Evolutionary conservation across 176 grass and related monocot genomes (phyloP), one percentile per base, ranked within the genome.

Genomic region (Carex scoparia): DNA sequence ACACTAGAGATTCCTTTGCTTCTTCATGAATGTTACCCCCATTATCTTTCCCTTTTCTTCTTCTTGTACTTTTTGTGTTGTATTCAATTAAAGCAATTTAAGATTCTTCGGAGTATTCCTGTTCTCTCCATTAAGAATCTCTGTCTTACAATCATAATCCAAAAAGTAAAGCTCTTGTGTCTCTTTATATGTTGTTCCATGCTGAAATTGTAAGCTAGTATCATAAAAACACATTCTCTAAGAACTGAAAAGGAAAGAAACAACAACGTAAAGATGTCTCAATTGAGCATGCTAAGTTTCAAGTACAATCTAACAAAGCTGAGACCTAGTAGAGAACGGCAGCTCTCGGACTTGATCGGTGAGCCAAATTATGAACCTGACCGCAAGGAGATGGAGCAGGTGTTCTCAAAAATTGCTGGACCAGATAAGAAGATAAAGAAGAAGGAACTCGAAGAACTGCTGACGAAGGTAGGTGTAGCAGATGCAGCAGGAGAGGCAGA

Each of bases 221-320:
- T 55, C 18, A 27, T 16, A 40, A 72, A 40, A 40, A 40, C 38
- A 44, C 9, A 42, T 18, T 63, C 19, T 49, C 65, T 8, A n/a
- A 73, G 63, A 31, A 11, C 65, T n/a, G 23, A 31, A 10, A 65
- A 62, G 9, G 11, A 38, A n/a, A 61, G 5, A 8, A 46, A 46
- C 0, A 46, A 48, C 6, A 31, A 54, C 23, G 4, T 8, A 84
- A 87, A 53, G 15, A 95, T 91, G 91, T 92, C 90, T 38, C 87
- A 86, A 40, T 71, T 95, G 77, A 86, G 57, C 6, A 19, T 95
- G 79, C 86, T 99, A 44, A 84, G 54, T 81, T 94, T 99, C 88
- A 87, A 87, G 27, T 92, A 98, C 85, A 90, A 92, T 56, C 53
- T 95, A 9, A 86, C 42, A 1, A 94, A 92, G 84, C 85, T 84